Evolutionary conservation across 1,139 yeast genomes (phyloP).

Genomic region (Lodderomyces metapsilosis): DNA sequence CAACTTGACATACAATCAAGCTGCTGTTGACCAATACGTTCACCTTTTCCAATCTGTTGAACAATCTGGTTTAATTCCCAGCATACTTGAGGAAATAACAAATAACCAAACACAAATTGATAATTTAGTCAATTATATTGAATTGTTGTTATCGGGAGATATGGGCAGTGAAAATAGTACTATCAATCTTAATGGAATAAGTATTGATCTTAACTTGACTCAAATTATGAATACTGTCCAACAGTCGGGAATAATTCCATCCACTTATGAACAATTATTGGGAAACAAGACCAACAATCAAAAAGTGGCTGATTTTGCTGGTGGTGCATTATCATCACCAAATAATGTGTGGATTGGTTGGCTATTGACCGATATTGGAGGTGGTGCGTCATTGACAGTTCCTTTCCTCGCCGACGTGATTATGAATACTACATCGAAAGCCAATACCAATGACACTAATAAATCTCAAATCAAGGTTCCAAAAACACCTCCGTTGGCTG

Average conservation of each 20-base stretch:
- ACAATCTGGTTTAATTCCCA: constrained; percentile 30
- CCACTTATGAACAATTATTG: constrained; percentile 26
- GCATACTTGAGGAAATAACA: constrained; percentile 32
- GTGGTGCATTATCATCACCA: constrained; percentile 22
- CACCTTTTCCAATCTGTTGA: constrained; percentile 22
- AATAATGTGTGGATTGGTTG: constrained; percentile 27
- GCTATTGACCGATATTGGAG: constrained; percentile 31
- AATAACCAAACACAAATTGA: constrained; percentile 18
- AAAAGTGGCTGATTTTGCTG: constrained; percentile 24
- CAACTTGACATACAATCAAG: constrained; percentile 4
- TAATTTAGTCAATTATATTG: constrained; percentile 20
- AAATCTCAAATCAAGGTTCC: constrained; percentile 10
- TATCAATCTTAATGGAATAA: constrained; percentile 41
- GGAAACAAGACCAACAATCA: constrained; percentile 30
- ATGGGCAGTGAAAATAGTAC: constrained; percentile 25
- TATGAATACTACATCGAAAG: constrained; percentile 22
- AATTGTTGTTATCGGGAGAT: constrained; percentile 5
- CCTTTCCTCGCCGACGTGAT: constrained; percentile 28
- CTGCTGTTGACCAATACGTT: constrained; percentile 19
- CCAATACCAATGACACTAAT: constrained; percentile 13
- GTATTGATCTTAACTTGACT: constrained; percentile 23
- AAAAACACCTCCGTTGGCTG: constrained; percentile 2
- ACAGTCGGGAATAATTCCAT: constrained; percentile 26
- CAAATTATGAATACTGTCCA: constrained; percentile 19
- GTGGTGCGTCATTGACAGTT: constrained; percentile 29